Evolutionary conservation across 768 basidiomycete species (phyloP), one percentile per base, ranked within the genome.

Genomic region (Hortiboletus campestris): DNA sequence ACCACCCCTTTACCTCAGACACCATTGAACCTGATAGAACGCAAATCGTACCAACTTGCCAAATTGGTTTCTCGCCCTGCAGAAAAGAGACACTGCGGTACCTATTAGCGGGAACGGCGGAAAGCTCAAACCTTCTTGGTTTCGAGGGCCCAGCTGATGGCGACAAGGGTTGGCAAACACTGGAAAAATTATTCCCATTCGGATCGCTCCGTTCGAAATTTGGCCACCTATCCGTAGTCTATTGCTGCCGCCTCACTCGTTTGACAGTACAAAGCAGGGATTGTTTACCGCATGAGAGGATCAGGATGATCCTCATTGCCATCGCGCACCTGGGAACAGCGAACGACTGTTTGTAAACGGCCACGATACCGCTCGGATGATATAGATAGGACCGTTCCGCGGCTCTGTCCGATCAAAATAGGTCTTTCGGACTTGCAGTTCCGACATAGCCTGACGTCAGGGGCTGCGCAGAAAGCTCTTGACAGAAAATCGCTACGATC

Each of bases 391-490:
- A 16, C 6, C 31, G 17, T 34, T 36, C 19, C 17, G 10, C 25
- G 19, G 32, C 3, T 25, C 38, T 19, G 31, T 43, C 46, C 39
- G 39, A 47, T 51, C 46, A 34, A 43, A 36, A 31, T n/a, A 38
- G 10, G 31, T 22, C 17, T 42, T 46, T 44, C 34, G 39, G 49
- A 31, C 50, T 19, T 41, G n/a, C 10, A 29, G 20, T 44, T 43
- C 31, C 19, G 34, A 55, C 48, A 60, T 51, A 20, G 49, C 47
- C 49, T 67, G 67, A 67, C 66, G 66, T 67, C 66, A 68, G 54
- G n/a, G n/a, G 29, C 61, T 61, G 62, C 58, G 64, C 38, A 39
- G 56, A 66, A 56, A 54, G 55, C 61, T 40, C 56, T 55, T 19
- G 48, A 55, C 52, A 48, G 49, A 59, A 54, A 55, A 59, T 35